A percentile compares a stretch with the other conserved stretches of the same genome.
Evolutionary conservation across 2,329 filamentous ascomycete genomes (phyloP).

Genomic region (Aspergillus vadensis): DNA sequence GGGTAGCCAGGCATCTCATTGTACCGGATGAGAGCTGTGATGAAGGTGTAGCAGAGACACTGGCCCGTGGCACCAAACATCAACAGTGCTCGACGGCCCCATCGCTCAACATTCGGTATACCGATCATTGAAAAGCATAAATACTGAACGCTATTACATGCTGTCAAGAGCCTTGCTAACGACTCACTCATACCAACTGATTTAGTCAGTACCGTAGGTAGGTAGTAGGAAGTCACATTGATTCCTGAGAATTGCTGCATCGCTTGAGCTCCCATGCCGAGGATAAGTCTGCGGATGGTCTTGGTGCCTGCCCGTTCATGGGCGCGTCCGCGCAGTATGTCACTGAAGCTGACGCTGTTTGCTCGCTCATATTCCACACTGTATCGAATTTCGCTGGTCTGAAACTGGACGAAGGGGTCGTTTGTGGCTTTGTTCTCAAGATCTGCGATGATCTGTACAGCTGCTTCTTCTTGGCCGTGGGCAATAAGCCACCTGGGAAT

Average conservation of each 20-base stretch:
- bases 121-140: slow-evolving; percentile 46
- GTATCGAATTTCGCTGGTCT: slow-evolving; percentile 49
- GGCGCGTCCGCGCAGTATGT: slow-evolving; percentile 49
- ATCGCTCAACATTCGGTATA: slow-evolving; percentile 52
- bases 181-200: slow-evolving; percentile 42
- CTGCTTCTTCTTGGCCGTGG: slow-evolving; percentile 31
- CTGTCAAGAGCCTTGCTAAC: slow-evolving; percentile 47
- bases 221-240: slow-evolving; percentile 42
- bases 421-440: slow-evolving; percentile 26
- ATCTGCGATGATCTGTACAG: slow-evolving; percentile 49
- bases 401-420: slow-evolving; percentile 48
- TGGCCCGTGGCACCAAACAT: slow-evolving; percentile 53
- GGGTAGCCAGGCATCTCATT: slow-evolving; percentile 22
- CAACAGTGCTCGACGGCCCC: slow-evolving; percentile 53
- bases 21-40: slow-evolving; percentile 45
- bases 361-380: slow-evolving; percentile 53
- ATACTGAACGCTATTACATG: slow-evolving; percentile 51
- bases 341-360: slow-evolving; percentile 52
- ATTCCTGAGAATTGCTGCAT: slow-evolving; percentile 43
- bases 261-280: slow-evolving; percentile 48
- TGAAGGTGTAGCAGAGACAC: slow-evolving; percentile 53
- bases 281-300: slow-evolving; percentile 44
- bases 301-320: slow-evolving; percentile 25
- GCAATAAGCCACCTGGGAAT: slow-evolving; percentile 21
- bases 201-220: slow-evolving; percentile 48